Conservation (phyloP, 768 basidiomycete genomes). For the Exsudoporus frostii region DNA sequence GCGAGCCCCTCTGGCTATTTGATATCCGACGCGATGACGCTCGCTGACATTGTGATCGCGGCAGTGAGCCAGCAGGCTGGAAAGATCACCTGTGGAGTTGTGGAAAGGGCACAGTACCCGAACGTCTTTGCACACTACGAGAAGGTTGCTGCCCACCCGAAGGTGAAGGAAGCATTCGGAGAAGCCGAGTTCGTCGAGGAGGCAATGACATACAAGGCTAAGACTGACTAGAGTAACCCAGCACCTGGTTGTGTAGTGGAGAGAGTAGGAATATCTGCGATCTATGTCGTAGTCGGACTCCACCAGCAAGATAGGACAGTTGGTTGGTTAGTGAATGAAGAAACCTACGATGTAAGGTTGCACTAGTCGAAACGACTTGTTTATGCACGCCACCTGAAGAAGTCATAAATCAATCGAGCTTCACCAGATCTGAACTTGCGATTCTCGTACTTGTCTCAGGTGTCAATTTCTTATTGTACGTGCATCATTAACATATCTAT, state of each 20-base stretch:
- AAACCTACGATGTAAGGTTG: too few relatives aligned
- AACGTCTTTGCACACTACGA: slow-evolving; percentile 26
- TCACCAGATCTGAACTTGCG: too few relatives aligned
- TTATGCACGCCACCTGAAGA: slow-evolving; percentile 5
- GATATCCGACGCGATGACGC: slow-evolving; percentile 22
- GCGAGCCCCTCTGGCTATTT: slow-evolving; percentile 19
- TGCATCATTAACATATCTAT: slow-evolving; percentile 7
- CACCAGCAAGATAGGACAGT: not conserved
- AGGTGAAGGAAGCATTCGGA: slow-evolving; percentile 19
- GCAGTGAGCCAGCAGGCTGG: slow-evolving; percentile 21
- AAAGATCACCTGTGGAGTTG: slow-evolving; percentile 23
- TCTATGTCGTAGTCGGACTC: not conserved
- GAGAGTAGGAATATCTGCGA: not conserved
- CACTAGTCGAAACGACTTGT: not conserved
- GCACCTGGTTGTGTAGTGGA: not conserved
- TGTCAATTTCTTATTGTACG: not conserved
- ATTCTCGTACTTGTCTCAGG: not conserved
- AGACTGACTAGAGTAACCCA: slow-evolving; percentile 1
- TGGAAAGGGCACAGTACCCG: slow-evolving; percentile 26
- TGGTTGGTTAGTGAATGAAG: not conserved
- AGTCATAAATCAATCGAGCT: not conserved
- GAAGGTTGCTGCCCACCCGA: slow-evolving; percentile 18
- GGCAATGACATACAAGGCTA: slow-evolving; percentile 6
- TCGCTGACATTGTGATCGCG: slow-evolving; percentile 28
- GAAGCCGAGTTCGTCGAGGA: slow-evolving; percentile 19